Percentiles rank a stretch among this genome's conserved stretches.
These are phyloP conservation scores for Elsinoe australis DNA, from an alignment of 2,329 filamentous ascomycete genomes.

Conservation along the genomic window DNA sequence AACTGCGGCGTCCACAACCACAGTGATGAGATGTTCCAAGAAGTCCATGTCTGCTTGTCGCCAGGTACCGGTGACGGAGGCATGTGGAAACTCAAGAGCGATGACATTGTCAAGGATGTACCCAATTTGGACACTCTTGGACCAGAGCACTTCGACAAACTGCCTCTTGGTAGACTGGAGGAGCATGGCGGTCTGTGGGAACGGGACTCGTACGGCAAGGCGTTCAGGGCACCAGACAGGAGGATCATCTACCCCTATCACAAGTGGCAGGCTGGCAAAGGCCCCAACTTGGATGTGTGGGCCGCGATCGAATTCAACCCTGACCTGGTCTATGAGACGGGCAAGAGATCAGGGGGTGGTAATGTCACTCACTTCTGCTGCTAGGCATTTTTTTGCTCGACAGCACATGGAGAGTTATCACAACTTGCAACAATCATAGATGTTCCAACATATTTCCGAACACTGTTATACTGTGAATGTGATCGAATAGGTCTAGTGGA, in stretches of 20 bases:
- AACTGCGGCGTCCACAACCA: constrained; percentile 15
- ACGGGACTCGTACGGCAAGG: constrained; percentile 13
- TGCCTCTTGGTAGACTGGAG: constrained; percentile 4
- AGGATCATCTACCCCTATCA: constrained; percentile 6
- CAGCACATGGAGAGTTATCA: background rate
- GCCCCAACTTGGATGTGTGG: constrained; percentile 9
- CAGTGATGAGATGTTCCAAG: constrained; percentile 14
- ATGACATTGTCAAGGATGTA: constrained; percentile 6
- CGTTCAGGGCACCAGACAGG: constrained; percentile 9
- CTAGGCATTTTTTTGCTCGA: background rate
- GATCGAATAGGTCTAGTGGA: too few species aligned
- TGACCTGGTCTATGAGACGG: constrained; percentile 11
- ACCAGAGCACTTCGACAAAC: constrained; percentile 11
- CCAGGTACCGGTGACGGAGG: constrained; percentile 8
- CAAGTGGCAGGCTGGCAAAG: constrained; percentile 9
- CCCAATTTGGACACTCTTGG: constrained; percentile 6
- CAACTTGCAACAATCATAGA: too few species aligned
- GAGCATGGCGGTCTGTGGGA: constrained; percentile 16
- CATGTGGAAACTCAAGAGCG: constrained; percentile 14
- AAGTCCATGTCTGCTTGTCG: constrained; percentile 10
- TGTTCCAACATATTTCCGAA: too few species aligned
- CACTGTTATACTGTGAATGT: too few species aligned
- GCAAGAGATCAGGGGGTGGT: constrained; percentile 1
- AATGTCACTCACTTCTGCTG: constrained; percentile 14
- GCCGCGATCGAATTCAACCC: constrained; percentile 14